Conservation (phyloP, 2,329 filamentous ascomycete genomes). For the Neofusicoccum umdonicola region DNA sequence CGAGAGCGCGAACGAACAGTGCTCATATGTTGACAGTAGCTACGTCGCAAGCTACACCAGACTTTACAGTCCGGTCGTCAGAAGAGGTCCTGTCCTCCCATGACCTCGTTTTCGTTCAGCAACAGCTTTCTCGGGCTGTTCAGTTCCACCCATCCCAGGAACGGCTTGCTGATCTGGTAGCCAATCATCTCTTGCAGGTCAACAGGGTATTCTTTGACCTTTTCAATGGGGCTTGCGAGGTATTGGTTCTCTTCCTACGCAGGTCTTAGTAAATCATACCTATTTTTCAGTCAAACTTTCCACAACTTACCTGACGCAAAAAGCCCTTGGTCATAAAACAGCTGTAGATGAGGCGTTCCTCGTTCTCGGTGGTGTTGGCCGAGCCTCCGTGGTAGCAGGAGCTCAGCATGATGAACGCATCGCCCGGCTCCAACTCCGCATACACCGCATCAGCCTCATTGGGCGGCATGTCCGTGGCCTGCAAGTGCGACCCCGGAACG, state of each 20-base stretch:
- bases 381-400: constrained; percentile 36
- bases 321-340: constrained; percentile 35
- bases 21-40: too few relatives aligned
- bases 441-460: neutral
- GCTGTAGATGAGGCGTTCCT: constrained; percentile 34
- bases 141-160: constrained; percentile 5
- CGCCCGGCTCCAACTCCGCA: constrained; percentile 35
- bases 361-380: constrained; percentile 31
- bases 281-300: too few relatives aligned
- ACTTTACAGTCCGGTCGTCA: too few relatives aligned
- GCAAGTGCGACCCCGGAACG: constrained; percentile 39
- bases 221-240: constrained; percentile 28
- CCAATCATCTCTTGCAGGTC: constrained; percentile 22
- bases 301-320: constrained; percentile 26
- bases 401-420: constrained; percentile 39
- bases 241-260: constrained; percentile 40
- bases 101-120: too few relatives aligned
- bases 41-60: too few relatives aligned
- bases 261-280: too few relatives aligned
- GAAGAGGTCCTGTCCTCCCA: too few relatives aligned
- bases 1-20: too few relatives aligned
- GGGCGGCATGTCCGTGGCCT: neutral
- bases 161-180: constrained; percentile 21
- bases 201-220: constrained; percentile 23
- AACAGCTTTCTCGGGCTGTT: neutral